These are phyloP conservation scores for Boletus speciosus DNA, from an alignment of 768 basidiomycete species.

Conservation along the genomic window DNA sequence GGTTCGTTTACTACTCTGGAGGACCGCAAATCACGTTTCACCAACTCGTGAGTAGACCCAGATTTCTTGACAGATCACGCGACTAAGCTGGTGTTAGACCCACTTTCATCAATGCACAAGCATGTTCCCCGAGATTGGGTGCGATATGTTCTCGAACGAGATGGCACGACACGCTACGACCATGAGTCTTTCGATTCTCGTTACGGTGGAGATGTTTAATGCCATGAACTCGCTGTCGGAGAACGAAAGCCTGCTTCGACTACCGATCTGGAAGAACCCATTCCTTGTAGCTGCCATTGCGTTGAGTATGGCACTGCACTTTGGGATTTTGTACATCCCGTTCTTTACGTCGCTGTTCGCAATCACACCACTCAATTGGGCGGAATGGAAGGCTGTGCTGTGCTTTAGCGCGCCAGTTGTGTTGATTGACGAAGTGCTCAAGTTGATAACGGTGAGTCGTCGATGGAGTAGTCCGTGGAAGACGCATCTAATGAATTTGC, in stretches of 20 bases:
- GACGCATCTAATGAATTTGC: not conserved
- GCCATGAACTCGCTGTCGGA: conserved; percentile 98
- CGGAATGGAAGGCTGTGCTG: conserved; percentile 93
- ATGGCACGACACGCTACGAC: conserved; percentile 89
- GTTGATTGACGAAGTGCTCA: conserved; percentile 85
- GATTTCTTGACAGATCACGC: not conserved
- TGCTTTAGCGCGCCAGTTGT: conserved; percentile 85
- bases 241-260: conserved; percentile 84
- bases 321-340: conserved; percentile 94
- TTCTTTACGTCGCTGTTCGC: conserved; percentile 91
- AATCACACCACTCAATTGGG: conserved; percentile 91
- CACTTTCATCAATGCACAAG: conserved; percentile 92
- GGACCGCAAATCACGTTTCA: conserved; percentile 93
- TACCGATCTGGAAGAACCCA: conserved; percentile 93
- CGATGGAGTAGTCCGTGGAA: not conserved
- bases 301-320: conserved; percentile 89
- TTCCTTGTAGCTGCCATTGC: conserved; percentile 88
- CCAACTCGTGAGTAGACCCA: conserved; percentile 70
- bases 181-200: conserved; percentile 93
- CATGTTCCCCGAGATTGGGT: conserved; percentile 87
- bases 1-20: conserved; percentile 89
- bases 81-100: conserved; percentile 49
- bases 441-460: conserved; percentile 67
- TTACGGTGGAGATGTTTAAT: conserved; percentile 96
- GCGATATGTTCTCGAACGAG: conserved; percentile 90